Base-by-base conservation (phyloP, 768 basidiomycete species). In the Termitomyces sp. region DNA sequence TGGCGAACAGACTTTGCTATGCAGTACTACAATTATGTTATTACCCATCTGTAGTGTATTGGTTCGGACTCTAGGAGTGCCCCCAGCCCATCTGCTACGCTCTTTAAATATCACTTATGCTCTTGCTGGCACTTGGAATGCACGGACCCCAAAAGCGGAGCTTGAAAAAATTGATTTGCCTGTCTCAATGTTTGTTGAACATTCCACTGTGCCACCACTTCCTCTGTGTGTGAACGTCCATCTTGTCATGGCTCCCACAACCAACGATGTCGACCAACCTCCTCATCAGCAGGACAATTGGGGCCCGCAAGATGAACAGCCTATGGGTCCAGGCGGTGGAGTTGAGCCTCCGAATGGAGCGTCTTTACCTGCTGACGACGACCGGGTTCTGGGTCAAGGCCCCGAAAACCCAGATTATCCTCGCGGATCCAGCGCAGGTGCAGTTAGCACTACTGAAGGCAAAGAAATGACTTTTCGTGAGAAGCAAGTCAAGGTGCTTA, bases 401-500 rank as follows among this genome's bases (percentile, higher is more conserved):
- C 66, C 75, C 51, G 78, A 79, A 69, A 81, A 79, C 68, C 71
- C 72, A 66, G 83, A 84, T 68, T 82, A 80, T 66, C 68, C 75
- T 65, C 79, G 78, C 63, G 76, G 77, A 64, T 78, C 79, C 71
- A 81, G 79, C 66, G 76, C 76, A 64, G 76, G 75, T 69, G 77
- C 75, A 51, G 71, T 67, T 42, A 74, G 69, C 61, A 68, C 67
- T 63, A 72, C 75, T 72, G 73, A 71, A 55, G 72, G 69, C 62
- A 78, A 78, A 69, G 71, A 74, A 65, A 82, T 82, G 58, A 68
- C 75, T 69, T 79, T 75, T 68, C 85, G 86, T 68, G 88, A 90
- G 78, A 89, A 87, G 81, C 86, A 86, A 78, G 79, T 85, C 81
- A 90, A 90, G 88, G 88, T 90, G 88, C 88, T 88, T 90, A 88